Evolutionary conservation across 1,284 basidiomycete species (phyloP).

Genomic region (Stereum hirsutum): DNA sequence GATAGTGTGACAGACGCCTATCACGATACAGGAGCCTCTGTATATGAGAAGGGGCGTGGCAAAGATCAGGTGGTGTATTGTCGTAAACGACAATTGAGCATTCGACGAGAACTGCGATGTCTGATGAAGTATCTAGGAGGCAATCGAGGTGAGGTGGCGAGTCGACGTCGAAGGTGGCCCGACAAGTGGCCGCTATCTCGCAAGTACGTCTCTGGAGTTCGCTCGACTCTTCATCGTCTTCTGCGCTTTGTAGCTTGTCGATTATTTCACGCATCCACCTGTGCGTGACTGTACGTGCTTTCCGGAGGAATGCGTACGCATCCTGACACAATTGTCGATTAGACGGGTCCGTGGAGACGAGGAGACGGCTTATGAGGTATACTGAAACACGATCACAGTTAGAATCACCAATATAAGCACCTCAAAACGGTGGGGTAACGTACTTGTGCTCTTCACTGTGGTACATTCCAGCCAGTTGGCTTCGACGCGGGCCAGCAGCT

Average conservation of each 20-base stretch:
- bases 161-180: conserved; percentile 30
- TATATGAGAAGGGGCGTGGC: background rate
- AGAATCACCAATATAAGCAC: background rate
- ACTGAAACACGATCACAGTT: conserved; percentile 1
- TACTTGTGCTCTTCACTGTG: conserved; percentile 26
- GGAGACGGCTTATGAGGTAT: conserved; percentile 22
- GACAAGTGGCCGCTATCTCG: conserved; percentile 28
- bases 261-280: conserved; percentile 26
- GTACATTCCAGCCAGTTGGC: conserved; percentile 33
- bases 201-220: conserved; percentile 20
- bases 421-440: conserved; percentile 4
- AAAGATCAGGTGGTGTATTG: conserved; percentile 14
- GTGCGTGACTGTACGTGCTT: conserved; percentile 21
- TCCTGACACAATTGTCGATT: conserved; percentile 7
- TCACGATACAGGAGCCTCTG: conserved; percentile 18
- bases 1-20: conserved; percentile 17
- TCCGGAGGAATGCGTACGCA: conserved; percentile 17
- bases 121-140: conserved; percentile 7
- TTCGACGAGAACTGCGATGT: conserved; percentile 23
- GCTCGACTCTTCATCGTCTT: conserved; percentile 12
- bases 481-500: conserved; percentile 11
- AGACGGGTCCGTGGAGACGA: conserved; percentile 19
- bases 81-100: conserved; percentile 26
- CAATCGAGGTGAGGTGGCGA: conserved; percentile 1
- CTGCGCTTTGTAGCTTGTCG: conserved; percentile 14